Evolutionary conservation across 805 yeast genomes (phyloP).

Genomic region (Tetrapisispora arboricola): DNA sequence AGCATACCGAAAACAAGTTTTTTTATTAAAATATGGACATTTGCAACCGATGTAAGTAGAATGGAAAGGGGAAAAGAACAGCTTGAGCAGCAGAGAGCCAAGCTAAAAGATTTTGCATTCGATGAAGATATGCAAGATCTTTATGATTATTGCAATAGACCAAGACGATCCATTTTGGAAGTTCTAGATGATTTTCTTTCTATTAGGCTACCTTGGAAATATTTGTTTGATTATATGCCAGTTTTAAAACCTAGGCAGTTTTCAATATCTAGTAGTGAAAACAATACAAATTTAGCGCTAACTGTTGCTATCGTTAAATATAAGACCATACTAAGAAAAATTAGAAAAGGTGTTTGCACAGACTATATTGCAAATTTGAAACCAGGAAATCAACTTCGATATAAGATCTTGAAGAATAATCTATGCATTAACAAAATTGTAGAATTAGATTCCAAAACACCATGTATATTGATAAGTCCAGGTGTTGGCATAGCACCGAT

Average conservation of each 20-base stretch:
- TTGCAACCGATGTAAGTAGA: constrained; percentile 43
- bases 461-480: constrained; percentile 72
- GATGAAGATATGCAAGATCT: constrained; percentile 71
- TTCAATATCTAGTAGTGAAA: constrained; percentile 59
- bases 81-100: constrained; percentile 56
- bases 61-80: constrained; percentile 24
- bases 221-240: constrained; percentile 71
- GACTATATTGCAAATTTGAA: constrained; percentile 51
- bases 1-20: constrained; percentile 80
- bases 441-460: constrained; percentile 29
- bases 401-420: constrained; percentile 40
- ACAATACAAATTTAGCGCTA: constrained; percentile 46
- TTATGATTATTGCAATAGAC: constrained; percentile 86
- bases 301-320: constrained; percentile 82
- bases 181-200: constrained; percentile 73
- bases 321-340: constrained; percentile 63
- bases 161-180: constrained; percentile 80
- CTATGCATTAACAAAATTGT: constrained; percentile 19
- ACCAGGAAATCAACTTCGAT: constrained; percentile 41
- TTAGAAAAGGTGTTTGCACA: constrained; percentile 76
- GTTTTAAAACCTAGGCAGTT: constrained; percentile 69
- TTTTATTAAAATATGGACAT: constrained; percentile 64
- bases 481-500: constrained; percentile 98
- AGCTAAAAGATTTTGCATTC: constrained; percentile 62
- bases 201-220: constrained; percentile 63